Evolutionary conservation across 805 yeast species (phyloP), one percentile per base, ranked within the genome.

Genomic region (Saccharomycopsis fermentans): DNA sequence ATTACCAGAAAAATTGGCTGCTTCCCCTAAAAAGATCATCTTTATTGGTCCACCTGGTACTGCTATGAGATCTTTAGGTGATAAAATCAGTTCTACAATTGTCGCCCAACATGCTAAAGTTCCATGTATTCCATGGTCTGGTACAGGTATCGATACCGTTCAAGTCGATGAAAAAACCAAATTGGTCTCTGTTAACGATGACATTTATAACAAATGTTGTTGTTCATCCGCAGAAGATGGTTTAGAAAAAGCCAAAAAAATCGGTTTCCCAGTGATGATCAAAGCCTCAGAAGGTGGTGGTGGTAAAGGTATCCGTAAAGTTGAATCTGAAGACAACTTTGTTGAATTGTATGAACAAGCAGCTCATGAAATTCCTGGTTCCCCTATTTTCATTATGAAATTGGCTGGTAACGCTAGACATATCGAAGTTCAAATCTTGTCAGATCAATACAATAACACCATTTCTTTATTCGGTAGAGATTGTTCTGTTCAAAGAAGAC

Each of bases 231-330:
- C 98, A 54, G 94, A 86, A 67, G 96, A 92, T 67, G 99, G 98
- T 63, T 78, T 94, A 58, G 79, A 65, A 51, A 88, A 87, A 71
- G 99, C 99, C 61, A 81, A 78, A 66, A 71, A 80, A 68, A 91
- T 94, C 68, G 99, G 99, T 1, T 90, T 94, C 77, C 99, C 99
- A 35, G 96, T 94, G 57, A 94, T 94, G 99, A 84, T 94, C 70
- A 94, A 94, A 74, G 99, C 99, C 55, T 90, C 97, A 60, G 99
- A 94, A 83, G 99, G 99, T 79, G 99, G 99, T 74, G 99, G 99
- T 77, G 99, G 99, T 79, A 94, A 94, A 76, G 99, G 99, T 81
- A 94, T 94, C 73, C 86, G 99, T 78, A 90, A 90, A 74, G 98
- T 90, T 64, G 96, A 88, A 59, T 71, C 78, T 63, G 96, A 87